A percentile compares a stretch with the other conserved stretches of the same genome.
Conservation (phyloP, 331 rosid species). For the Acacia concinna region DNA sequence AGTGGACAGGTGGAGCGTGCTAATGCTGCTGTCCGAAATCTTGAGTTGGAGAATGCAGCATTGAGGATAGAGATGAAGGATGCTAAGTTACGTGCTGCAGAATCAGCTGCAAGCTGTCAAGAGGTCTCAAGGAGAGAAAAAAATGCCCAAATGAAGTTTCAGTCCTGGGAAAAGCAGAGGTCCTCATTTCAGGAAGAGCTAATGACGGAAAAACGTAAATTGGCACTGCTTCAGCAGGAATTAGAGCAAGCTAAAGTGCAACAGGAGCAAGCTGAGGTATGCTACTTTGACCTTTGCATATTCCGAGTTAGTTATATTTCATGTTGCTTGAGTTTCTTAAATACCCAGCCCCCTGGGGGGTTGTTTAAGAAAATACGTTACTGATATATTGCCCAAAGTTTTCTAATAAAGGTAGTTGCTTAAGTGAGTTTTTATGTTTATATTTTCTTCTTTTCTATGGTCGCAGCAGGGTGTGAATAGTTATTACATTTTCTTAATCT, state of each 20-base stretch:
- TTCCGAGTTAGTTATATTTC: constrained; percentile 20
- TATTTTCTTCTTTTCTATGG: background rate
- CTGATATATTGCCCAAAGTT: too few relatives aligned
- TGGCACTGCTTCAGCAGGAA: constrained; percentile 54
- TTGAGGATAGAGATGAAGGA: constrained; percentile 85
- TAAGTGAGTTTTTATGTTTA: background rate
- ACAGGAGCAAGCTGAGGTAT: constrained; percentile 76
- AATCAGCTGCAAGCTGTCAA: constrained; percentile 80
- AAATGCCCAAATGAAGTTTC: constrained; percentile 59
- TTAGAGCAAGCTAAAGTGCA: constrained; percentile 65
- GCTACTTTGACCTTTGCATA: constrained; percentile 23
- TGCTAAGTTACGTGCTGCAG: constrained; percentile 65
- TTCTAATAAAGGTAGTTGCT: background rate
- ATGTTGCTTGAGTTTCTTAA: background rate
- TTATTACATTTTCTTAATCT: background rate
- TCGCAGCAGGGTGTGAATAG: background rate
- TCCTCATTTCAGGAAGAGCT: constrained; percentile 67
- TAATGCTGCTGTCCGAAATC: constrained; percentile 69
- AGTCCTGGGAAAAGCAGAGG: constrained; percentile 84
- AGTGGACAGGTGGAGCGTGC: constrained; percentile 86
- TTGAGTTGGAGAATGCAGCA: constrained; percentile 72
- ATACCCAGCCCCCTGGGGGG: background rate
- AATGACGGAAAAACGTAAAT: constrained; percentile 54
- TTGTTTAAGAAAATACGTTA: too few relatives aligned
- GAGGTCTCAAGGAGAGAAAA: constrained; percentile 83